Evolutionary conservation across 225 moss, liverwort and hornwort species (phyloP), one percentile per base, ranked within the genome.

Genomic region (Sphagnum tenellum): DNA sequence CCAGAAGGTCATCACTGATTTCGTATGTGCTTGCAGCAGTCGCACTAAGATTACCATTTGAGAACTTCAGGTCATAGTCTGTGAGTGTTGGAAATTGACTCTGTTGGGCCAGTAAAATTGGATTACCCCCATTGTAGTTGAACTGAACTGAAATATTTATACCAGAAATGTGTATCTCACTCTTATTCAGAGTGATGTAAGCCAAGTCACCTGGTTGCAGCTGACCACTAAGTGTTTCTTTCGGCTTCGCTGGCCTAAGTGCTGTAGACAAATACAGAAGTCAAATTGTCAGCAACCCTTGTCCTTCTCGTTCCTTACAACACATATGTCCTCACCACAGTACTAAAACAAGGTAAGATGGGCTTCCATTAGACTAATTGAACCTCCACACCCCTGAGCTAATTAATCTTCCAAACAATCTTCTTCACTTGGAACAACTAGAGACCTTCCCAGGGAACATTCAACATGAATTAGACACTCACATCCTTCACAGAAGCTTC

Each of bases 131-230:
- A 5, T 59, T 66, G 50, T 66, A 71, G 45, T n/a, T 49, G 59
- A 81, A 84, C 5, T 70, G 66, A 13, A 84, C 64, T 8, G 70
- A 66, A 2, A 81, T 52, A 53, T 78, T 78, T 29, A 29, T 29
- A 6, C 63, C 44, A 44, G 73, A 64, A 5, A 60, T 56, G 8
- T 13, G 0, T 47, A 63, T 3, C 48, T 60, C 48, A 60, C 66
- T 65, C 12, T 47, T 8, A 29, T 77, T 64, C 75, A 84, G 67
- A 63, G 73, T 84, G 58, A 78, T 60, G 47, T 84, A 84, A 3
- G 75, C 73, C 78, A 72, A 80, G 47, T 66, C 73, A 52, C 84
- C 84, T 29, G 84, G 84, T 11, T 12, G 73, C 4, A 84, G 66
- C n/a, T 68, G 64, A 3, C 78, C 78, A 61, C 56, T 75, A 56